Evolutionary conservation across 2,329 filamentous ascomycete genomes (phyloP).

Genomic region (Paecilomyces sp.): DNA sequence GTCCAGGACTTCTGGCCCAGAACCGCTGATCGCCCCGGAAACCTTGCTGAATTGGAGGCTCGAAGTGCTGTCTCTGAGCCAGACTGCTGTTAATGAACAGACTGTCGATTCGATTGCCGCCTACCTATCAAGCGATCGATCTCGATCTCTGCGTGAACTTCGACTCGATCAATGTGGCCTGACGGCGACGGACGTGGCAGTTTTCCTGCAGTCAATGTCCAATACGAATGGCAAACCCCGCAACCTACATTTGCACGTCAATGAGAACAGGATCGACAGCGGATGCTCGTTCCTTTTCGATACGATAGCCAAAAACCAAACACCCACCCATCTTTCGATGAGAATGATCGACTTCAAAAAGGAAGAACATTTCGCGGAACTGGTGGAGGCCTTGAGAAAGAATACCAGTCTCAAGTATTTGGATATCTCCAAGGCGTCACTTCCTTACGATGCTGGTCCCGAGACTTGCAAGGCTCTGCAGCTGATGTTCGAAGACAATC

Average conservation of each 20-base stretch:
- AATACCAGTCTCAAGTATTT: constrained; percentile 59
- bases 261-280: constrained; percentile 48
- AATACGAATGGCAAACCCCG: constrained; percentile 43
- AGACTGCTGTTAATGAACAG: constrained; percentile 54
- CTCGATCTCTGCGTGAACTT: constrained; percentile 54
- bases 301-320: constrained; percentile 44
- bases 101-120: constrained; percentile 59
- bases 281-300: constrained; percentile 37
- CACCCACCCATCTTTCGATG: constrained; percentile 59
- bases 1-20: constrained; percentile 54
- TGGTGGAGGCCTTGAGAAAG: constrained; percentile 54
- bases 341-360: constrained; percentile 62
- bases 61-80: constrained; percentile 59
- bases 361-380: constrained; percentile 55
- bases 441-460: constrained; percentile 61
- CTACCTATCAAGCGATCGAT: constrained; percentile 57
- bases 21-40: constrained; percentile 59
- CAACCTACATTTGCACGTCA: constrained; percentile 59
- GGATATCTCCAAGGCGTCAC: constrained; percentile 63
- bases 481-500: constrained; percentile 59
- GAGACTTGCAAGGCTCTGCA: constrained; percentile 60
- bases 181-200: constrained; percentile 57
- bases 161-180: constrained; percentile 61
- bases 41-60: constrained; percentile 61
- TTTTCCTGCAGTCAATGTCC: constrained; percentile 58